Evolutionary conservation across 2,329 filamentous ascomycete genomes (phyloP).

Genomic region (Curvularia lunata): DNA sequence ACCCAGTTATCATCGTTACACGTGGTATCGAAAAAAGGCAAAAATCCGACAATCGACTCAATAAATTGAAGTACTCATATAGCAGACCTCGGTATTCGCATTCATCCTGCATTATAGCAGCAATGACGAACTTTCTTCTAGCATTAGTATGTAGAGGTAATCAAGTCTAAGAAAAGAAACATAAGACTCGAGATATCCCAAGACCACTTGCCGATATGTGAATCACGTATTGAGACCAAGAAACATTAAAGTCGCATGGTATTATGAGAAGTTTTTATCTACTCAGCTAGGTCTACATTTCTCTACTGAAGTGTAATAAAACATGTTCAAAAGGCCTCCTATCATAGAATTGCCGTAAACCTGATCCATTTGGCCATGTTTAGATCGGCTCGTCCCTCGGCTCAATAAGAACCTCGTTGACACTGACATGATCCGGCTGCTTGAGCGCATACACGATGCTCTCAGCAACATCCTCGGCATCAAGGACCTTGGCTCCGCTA

Average conservation of each 20-base stretch:
- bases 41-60: background rate
- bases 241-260: background rate
- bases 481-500: slow-evolving; percentile 75
- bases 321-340: background rate
- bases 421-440: slow-evolving; percentile 76
- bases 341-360: background rate
- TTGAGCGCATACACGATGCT: slow-evolving; percentile 76
- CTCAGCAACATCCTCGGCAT: slow-evolving; percentile 73
- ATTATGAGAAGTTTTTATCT: background rate
- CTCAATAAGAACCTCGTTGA: slow-evolving; percentile 78
- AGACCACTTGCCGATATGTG: background rate
- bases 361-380: background rate
- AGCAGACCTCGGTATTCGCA: background rate
- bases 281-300: background rate
- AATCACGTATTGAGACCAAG: background rate
- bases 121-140: background rate
- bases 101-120: background rate
- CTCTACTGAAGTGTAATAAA: background rate
- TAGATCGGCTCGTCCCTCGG: slow-evolving; percentile 48
- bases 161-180: background rate
- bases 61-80: too few species aligned
- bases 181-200: too few species aligned
- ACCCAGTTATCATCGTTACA: background rate
- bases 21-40: too few species aligned
- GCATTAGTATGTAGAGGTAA: background rate